Evolutionary conservation across 1,139 yeast genomes (phyloP), one percentile per base, ranked within the genome.

Genomic region (Suhomyces choctaworum): DNA sequence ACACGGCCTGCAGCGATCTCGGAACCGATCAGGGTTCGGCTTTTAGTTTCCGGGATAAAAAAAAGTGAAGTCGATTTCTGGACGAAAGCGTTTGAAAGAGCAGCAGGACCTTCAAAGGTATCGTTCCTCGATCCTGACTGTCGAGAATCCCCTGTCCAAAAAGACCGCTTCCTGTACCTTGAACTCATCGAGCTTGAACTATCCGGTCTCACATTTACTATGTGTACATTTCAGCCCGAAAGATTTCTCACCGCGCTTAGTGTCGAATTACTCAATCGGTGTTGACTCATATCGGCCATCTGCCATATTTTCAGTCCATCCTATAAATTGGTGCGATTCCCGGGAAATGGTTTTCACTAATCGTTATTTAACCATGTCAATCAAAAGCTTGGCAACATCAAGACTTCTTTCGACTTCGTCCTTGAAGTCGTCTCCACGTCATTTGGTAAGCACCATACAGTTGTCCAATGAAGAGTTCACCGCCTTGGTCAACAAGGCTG

Each of bases 371-470:
- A 31, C 21, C 21, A 39, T 44, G 41, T 31, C 42, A 16, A 33
- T 36, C 23, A 36, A 30, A 13, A 25, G 41, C 4, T 23, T 37
- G 7, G 37, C 36, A 11, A 21, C 44, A 5, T 31, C 37, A 26
- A 37, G 44, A 36, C 36, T 26, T 27, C 27, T 43, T 14, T 15
- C 46, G 3, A 35, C 58, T 3, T 28, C 31, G 4, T 6, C 39
- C 10, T 20, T 40, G 23, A 36, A 45, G 15, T 32, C 58, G 31
- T 27, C 45, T 11, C 70, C 80, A 27, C 85, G 90, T 59, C 96
- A 89, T 56, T 70, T 90, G 52, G 75, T 86, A 10, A 83, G 86
- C 29, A 89, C 87, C 49, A 77, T 85, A 25, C 95, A 88, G 52
- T 69, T 90, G 42, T 58, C 84, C 11, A 76, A 81, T 40, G 65